Evolutionary conservation across 2,329 filamentous ascomycete genomes (phyloP).

Genomic region (Sordariomycetes sp.): DNA sequence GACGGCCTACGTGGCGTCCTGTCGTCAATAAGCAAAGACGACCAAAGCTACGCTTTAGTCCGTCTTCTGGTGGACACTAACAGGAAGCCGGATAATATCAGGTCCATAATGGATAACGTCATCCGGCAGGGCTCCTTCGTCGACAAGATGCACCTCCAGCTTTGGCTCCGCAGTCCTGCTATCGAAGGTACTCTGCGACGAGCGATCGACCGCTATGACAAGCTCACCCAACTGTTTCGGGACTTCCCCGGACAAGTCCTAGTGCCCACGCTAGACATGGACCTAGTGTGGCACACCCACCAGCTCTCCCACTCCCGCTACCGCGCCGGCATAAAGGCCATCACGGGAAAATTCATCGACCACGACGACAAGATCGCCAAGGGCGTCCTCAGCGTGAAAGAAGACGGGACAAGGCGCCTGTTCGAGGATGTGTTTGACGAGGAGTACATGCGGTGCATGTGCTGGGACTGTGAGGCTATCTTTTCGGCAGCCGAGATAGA

Average conservation of each 20-base stretch:
- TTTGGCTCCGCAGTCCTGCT: slow-evolving; percentile 24
- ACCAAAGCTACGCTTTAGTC: not conserved
- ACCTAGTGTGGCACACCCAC: slow-evolving; percentile 29
- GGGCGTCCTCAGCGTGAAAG: not conserved
- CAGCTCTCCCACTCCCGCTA: slow-evolving; percentile 19
- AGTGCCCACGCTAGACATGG: slow-evolving; percentile 27
- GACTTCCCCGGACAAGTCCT: slow-evolving; percentile 14
- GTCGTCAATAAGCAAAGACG: not conserved
- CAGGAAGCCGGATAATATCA: not conserved
- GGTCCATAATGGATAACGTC: slow-evolving; percentile 14
- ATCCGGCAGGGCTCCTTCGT: slow-evolving; percentile 22
- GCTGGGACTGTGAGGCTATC: slow-evolving; percentile 23
- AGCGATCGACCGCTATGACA: slow-evolving; percentile 20
- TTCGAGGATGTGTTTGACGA: slow-evolving; percentile 13
- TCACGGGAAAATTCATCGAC: slow-evolving; percentile 16
- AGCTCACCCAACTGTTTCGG: slow-evolving; percentile 20
- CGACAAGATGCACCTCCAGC: slow-evolving; percentile 23
- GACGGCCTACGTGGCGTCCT: not conserved
- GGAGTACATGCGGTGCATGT: slow-evolving; percentile 20
- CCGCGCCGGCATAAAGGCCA: slow-evolving; percentile 6
- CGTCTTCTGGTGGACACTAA: not conserved
- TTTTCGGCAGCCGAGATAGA: slow-evolving; percentile 10
- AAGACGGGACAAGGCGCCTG: not conserved
- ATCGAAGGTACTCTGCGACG: slow-evolving; percentile 18
- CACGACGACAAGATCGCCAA: slow-evolving; percentile 20